phyloP scores from a whole-genome alignment of 2,329 filamentous ascomycete genomes.

The Camillea tinctor region DNA sequence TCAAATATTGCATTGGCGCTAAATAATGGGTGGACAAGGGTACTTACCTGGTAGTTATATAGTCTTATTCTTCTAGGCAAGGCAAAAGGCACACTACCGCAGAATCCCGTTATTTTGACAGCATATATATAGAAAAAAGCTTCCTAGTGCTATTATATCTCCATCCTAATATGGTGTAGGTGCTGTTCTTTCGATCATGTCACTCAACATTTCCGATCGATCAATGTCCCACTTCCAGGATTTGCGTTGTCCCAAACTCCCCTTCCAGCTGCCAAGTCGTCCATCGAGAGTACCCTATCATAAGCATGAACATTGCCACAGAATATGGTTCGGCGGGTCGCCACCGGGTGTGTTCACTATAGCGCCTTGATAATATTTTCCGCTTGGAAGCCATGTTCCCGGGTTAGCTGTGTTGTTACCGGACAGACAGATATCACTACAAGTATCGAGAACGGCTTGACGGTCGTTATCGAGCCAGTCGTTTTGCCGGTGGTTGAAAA shows the following conservation, averaged over 20 bases:
- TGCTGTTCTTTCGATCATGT: not conserved
- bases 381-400: slow-evolving; percentile 20
- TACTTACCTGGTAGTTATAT: no score
- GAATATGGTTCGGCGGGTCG: slow-evolving; percentile 14
- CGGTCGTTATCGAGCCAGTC: slow-evolving; percentile 23
- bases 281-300: slow-evolving; percentile 12
- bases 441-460: slow-evolving; percentile 15
- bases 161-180: not conserved
- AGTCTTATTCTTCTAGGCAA: no score
- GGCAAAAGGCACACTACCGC: not conserved
- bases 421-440: slow-evolving; percentile 17
- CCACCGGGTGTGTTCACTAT: slow-evolving; percentile 22
- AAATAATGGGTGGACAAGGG: no score
- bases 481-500: slow-evolving; percentile 17
- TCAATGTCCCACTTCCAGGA: slow-evolving; percentile 19
- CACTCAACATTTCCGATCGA: slow-evolving; percentile 3
- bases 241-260: slow-evolving; percentile 23
- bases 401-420: slow-evolving; percentile 19
- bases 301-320: slow-evolving; percentile 23
- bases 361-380: slow-evolving; percentile 18
- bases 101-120: not conserved
- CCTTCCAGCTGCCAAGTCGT: slow-evolving; percentile 13
- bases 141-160: not conserved
- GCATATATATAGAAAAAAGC: not conserved
- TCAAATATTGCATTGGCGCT: no score